Evolutionary conservation across 2,329 filamentous ascomycete genomes (phyloP).

Genomic region (Fusarium burgessii): DNA sequence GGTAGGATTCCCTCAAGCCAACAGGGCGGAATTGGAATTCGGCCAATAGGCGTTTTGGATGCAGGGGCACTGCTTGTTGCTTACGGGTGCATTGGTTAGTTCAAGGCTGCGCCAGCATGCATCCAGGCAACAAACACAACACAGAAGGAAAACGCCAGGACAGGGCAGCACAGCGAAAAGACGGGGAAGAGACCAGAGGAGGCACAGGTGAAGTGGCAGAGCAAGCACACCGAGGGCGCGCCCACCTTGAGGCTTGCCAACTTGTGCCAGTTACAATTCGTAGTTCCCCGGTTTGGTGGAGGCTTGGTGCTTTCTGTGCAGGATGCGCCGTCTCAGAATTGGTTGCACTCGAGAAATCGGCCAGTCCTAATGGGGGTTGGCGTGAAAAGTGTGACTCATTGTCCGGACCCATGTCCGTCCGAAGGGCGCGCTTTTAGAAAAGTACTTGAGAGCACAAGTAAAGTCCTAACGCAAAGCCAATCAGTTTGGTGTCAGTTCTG

Average conservation of each 20-base stretch:
- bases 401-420: conserved; percentile 46
- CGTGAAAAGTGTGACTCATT: conserved; percentile 52
- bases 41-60: conserved; percentile 31
- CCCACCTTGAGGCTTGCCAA: conserved; percentile 1
- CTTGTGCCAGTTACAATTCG: background rate
- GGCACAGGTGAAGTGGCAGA: conserved; percentile 3
- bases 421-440: conserved; percentile 38
- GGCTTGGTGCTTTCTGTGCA: conserved; percentile 29
- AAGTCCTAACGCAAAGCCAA: conserved; percentile 16
- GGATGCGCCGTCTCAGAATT: conserved; percentile 43
- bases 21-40: conserved; percentile 21
- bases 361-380: conserved; percentile 48
- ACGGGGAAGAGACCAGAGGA: background rate
- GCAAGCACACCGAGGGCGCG: conserved; percentile 1
- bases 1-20: conserved; percentile 12
- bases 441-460: conserved; percentile 32
- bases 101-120: conserved; percentile 22
- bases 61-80: conserved; percentile 32
- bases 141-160: background rate
- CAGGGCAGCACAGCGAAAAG: background rate
- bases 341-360: conserved; percentile 41
- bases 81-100: conserved; percentile 31
- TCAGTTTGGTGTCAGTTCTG: background rate
- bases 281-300: conserved; percentile 26
- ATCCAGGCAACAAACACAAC: conserved; percentile 2